These are phyloP conservation scores for Austroboletus niveus DNA, from an alignment of 1,284 basidiomycete species.

Conservation along the genomic window DNA sequence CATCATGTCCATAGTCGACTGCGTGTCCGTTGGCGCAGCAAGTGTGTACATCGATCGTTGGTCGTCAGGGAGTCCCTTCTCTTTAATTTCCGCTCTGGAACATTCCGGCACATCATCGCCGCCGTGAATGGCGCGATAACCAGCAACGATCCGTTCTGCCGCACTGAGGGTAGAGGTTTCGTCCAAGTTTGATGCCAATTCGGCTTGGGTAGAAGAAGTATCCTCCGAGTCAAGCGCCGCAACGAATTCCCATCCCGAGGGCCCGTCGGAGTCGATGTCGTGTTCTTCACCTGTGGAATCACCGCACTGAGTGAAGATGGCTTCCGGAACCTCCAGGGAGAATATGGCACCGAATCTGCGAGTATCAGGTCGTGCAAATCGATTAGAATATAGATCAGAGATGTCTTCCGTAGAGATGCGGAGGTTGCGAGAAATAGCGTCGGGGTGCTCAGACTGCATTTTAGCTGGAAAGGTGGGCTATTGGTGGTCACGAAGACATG, in stretches of 20 bases:
- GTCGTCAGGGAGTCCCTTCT: constrained; percentile 26
- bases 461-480: constrained; percentile 4
- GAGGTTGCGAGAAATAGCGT: constrained; percentile 5
- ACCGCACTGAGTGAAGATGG: constrained; percentile 2
- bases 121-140: constrained; percentile 33
- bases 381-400: constrained; percentile 2
- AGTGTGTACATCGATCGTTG: constrained; percentile 29
- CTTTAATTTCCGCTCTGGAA: constrained; percentile 5
- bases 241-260: constrained; percentile 15
- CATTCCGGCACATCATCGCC: background rate
- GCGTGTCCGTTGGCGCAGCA: constrained; percentile 9
- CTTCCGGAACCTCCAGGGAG: constrained; percentile 6
- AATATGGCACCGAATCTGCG: constrained; percentile 30
- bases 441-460: constrained; percentile 16
- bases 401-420: background rate
- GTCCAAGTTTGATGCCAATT: constrained; percentile 2
- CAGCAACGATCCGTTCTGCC: constrained; percentile 39
- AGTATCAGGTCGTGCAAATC: constrained; percentile 15
- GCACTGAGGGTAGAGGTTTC: constrained; percentile 28
- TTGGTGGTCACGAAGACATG: background rate
- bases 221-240: constrained; percentile 1
- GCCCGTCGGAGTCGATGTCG: constrained; percentile 5
- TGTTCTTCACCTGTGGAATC: constrained; percentile 12
- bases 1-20: constrained; percentile 28
- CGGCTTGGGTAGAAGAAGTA: background rate